Evolutionary conservation across 75 land plant genomes (phyloP), one percentile per base, ranked within the genome.

Genomic region (Picea glauca): DNA sequence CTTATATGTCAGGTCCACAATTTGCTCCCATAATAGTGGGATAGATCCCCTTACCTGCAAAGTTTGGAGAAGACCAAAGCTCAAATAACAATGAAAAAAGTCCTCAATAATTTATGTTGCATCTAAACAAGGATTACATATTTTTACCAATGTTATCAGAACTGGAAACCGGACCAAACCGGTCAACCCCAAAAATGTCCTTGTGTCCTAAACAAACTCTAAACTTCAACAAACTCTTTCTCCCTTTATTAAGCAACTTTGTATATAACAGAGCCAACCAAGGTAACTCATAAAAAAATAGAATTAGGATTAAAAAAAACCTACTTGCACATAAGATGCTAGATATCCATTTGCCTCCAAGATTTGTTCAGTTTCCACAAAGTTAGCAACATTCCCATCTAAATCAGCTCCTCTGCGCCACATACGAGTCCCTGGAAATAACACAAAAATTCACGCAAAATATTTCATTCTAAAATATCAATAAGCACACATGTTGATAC

Each of bases 371-470:
- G 99, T 91, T 81, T 98, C 99, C 32, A 98, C 89, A 83, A 98
- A 98, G 82, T 98, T 98, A 15, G 99, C 99, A 83, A 83, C 85
- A 78, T 86, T 86, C 6, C 99, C 99, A 75, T 95, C 96, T 35
- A 90, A 86, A 80, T 95, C 89, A 21, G 99, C 99, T 84, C 99
- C 99, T 83, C 99, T 98, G 84, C 99, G 88, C 99, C 99, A 98
- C 99, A 98, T 98, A 60, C 99, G 86, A 62, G 99, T 98, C 46
- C 99, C 99, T 98, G 74, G 58, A 60, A 50, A 75, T 31, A 23
- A 75, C 13, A 75, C 11, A 70, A 12, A 18, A 43, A 21, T 43
- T 70, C 72, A 15, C 7, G 0, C 17, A 70, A 20, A 70, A 70
- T 3, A 12, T 3, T 40, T 70, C 23, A 70, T 43, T 43, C 74